Base-by-base conservation (phyloP, 73 alveolate species). In the Paraurostyla sp. region DNA sequence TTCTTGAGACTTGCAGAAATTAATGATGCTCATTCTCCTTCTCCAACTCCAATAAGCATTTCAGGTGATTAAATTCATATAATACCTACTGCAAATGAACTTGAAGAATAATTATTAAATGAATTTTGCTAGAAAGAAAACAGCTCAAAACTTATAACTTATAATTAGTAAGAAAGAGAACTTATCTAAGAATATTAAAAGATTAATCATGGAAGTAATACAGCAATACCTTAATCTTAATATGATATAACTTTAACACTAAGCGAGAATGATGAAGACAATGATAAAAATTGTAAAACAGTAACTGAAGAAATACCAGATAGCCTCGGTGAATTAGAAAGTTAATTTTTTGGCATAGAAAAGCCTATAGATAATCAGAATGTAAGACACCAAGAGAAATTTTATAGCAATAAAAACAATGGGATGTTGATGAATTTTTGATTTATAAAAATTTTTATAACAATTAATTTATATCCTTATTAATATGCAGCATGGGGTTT, bases 61-160 rank as follows among this genome's bases (percentile, higher is more conserved):
- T 73, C 87, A n/a, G 71, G 71, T 15, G 87, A 73, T 0, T 48
- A 50, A 73, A 45, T 71, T 40, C 36, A 40, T 13, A n/a, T 41
- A 11, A 69, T 27, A 9, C 41, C 16, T 69, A 41, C 29, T 4
- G 7, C 40, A 35, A n/a, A 69, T 27, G 65, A 73, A 27, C 25
- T 43, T 18, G 59, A 18, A 30, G 65, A 73, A 27, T 9, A 22
- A 27, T 23, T 30, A 46, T 48, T 30, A 33, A 69, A 23, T 9
- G 62, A 69, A 4, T 69, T 69, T 23, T 3, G 46, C 25, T 16
- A 52, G 4, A 32, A 6, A 22, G 80, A 29, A 29, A 29, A 15
- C 30, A 36, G 80, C 51, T 52, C 69, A 6, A 6, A 25, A 7
- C 25, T 62, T 15, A 20, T 15, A 46, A 36, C 18, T 32, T 29